Evolutionary conservation across 768 basidiomycete genomes (phyloP), one percentile per base, ranked within the genome.

Genomic region (Mycena vitilis): DNA sequence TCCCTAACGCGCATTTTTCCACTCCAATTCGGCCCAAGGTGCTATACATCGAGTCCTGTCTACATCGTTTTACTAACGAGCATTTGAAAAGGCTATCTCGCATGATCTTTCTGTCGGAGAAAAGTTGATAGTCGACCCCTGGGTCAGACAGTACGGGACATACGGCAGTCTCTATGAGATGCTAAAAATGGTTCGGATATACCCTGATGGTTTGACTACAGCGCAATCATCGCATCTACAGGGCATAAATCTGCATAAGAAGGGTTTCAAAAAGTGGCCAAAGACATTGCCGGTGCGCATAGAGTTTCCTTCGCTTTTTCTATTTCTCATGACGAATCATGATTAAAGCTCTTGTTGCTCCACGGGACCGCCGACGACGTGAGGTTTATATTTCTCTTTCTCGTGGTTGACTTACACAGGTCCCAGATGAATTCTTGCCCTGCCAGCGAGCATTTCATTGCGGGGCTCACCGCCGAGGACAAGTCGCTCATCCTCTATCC

Each of bases 341-440:
- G n/a, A 22, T 20, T 4, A 37, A 30, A 63, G 62, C 62, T 63
- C 18, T 36, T 63, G 20, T 44, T 63, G 7, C 62, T 63, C 13
- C 62, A 63, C 23, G 62, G 62, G 30, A 63, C 62, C 16, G 62
- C 52, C 0, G 62, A 63, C n/a, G 62, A 63, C 22, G 62, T 55
- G n/a, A 37, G 23, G 25, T 36, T 18, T 5, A 30, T 30, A n/a
- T 55, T 8, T 63, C 45, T 30, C 30, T 10, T 30, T 5, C 16
- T 18, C 7, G 40, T 9, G 5, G 20, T 6, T 13, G 44, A 34
- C 49, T 42, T 6, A 49, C n/a, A 4, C 18, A 36, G 13, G 5
- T 23, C 25, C 49, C 22, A 63, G 63, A 55, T 56, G 54, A 63
- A 63, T 36, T 63, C 53, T 47, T 63, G 63, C 54, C 1, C 63